phyloP scores from a whole-genome alignment of 1,284 basidiomycete genomes.

The Ustilago xerochloae region DNA sequence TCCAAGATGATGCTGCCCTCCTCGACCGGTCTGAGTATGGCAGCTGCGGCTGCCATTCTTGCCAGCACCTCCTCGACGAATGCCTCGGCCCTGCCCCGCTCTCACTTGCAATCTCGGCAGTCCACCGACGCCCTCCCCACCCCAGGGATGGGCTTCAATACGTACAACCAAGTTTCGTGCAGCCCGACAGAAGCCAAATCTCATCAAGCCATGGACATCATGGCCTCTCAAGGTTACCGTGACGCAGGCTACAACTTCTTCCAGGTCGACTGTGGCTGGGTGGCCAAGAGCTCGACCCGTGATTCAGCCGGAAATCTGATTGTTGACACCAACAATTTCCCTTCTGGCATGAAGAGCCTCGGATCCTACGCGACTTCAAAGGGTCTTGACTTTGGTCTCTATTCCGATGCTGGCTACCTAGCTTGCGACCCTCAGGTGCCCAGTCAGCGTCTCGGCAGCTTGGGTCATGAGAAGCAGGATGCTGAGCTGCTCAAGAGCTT shows the following conservation, averaged over 20 bases:
- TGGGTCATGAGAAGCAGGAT: conserved; percentile 72
- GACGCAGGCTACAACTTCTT: conserved; percentile 51
- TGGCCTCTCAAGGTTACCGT: conserved; percentile 64
- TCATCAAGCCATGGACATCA: conserved; percentile 62
- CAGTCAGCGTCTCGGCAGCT: conserved; percentile 69
- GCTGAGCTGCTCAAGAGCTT: conserved; percentile 71
- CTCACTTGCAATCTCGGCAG: conserved; percentile 2
- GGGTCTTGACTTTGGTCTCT: conserved; percentile 72
- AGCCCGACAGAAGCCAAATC: conserved; percentile 56
- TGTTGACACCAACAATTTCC: conserved; percentile 70
- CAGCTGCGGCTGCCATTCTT: conserved; percentile 10
- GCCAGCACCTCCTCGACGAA: not conserved
- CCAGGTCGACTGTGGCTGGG: conserved; percentile 68
- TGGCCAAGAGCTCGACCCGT: conserved; percentile 62
- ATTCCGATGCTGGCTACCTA: conserved; percentile 71
- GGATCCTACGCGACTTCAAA: conserved; percentile 70
- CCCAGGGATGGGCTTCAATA: conserved; percentile 60
- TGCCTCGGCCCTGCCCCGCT: conserved; percentile 2
- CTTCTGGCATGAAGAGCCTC: conserved; percentile 71
- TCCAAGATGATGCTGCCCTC: conserved; percentile 7
- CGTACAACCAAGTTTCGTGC: conserved; percentile 67
- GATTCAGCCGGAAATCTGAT: conserved; percentile 70
- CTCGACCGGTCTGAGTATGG: not conserved
- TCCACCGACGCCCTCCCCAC: conserved; percentile 11
- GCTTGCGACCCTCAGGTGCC: conserved; percentile 50